These are phyloP conservation scores for Fusarium phyllophilum DNA, from an alignment of 2,329 filamentous ascomycete genomes.

Conservation along the genomic window DNA sequence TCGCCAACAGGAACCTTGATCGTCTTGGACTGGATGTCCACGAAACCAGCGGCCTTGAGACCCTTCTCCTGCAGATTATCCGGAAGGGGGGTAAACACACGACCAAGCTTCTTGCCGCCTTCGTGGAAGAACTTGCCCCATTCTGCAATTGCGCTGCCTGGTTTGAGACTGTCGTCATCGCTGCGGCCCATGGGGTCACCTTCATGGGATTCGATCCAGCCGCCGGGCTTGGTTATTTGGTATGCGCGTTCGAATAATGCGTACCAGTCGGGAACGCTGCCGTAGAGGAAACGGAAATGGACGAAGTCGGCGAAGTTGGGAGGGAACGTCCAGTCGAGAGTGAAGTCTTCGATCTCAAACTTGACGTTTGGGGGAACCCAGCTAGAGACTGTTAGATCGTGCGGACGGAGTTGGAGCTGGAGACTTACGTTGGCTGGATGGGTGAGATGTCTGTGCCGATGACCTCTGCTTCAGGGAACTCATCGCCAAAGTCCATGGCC, in stretches of 20 bases:
- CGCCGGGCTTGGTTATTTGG: slow-evolving; percentile 66
- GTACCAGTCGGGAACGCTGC: slow-evolving; percentile 66
- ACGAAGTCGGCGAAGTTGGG: slow-evolving; percentile 64
- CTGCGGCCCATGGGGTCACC: slow-evolving; percentile 40
- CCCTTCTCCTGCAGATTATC: slow-evolving; percentile 32
- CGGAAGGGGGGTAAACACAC: slow-evolving; percentile 38
- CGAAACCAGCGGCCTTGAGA: slow-evolving; percentile 30
- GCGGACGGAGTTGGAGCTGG: fast-evolving
- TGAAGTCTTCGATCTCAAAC: slow-evolving; percentile 47
- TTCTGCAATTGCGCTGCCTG: slow-evolving; percentile 39
- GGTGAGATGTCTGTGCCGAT: slow-evolving; percentile 66
- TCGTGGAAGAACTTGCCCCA: slow-evolving; percentile 45
- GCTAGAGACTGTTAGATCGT: not conserved
- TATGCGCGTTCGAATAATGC: slow-evolving; percentile 62
- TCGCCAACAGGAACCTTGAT: slow-evolving; percentile 36
- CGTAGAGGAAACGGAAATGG: slow-evolving; percentile 67
- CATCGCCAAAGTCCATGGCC: slow-evolving; percentile 59
- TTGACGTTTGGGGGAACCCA: slow-evolving; percentile 60
- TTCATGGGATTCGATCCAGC: slow-evolving; percentile 52
- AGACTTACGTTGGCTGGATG: slow-evolving; percentile 59
- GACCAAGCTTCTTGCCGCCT: slow-evolving; percentile 45
- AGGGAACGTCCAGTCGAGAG: slow-evolving; percentile 45
- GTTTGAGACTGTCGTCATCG: slow-evolving; percentile 46
- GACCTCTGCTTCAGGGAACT: slow-evolving; percentile 57
- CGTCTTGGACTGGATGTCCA: slow-evolving; percentile 35